Base-by-base conservation (phyloP, 768 basidiomycete species). In the Fistulinella prunicolor region DNA sequence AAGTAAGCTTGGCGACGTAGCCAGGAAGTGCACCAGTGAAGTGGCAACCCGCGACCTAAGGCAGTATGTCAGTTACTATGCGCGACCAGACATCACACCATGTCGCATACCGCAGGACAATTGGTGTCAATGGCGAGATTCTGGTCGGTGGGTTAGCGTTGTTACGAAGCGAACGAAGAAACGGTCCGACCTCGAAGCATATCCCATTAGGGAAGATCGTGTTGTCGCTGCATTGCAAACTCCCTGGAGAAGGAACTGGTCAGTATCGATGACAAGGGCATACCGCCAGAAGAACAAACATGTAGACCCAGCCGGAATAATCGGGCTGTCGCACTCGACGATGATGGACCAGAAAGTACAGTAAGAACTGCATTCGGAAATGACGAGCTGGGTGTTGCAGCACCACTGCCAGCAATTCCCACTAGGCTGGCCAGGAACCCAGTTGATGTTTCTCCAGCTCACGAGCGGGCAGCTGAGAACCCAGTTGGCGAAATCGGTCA, bases 321-420 rank as follows among this genome's bases (percentile, higher is more conserved):
- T 20, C 4, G 24, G 10, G 22, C 22, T 54, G 32, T 42, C 36
- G n/a, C 52, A 51, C 16, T 51, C 49, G 19, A 54, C 9, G 17
- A 54, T 51, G 37, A 51, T 46, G 24, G 52, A 51, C 35, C 39
- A 53, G 49, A 46, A 53, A 3, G 39, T 8, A 21, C 19, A 50
- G n/a, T 14, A 10, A 13, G 13, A 46, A 6, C 40, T 14, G 14
- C 24, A 19, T 3, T 50, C 40, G 1, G 52, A 49, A 20, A 53
- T 42, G 29, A 17, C 16, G 22, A 53, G 44, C 5, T n/a, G 53
- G 9, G 52, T 50, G 19, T 2, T 12, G 29, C 50, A 51, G 19
- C 5, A 16, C 50, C 50, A 51, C 6, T 26, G 20, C 22, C 19
- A 42, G 26, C n/a, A 39, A 14, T 32, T 12, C 0, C 23, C 44